Percentiles rank a stretch among this genome's conserved stretches.
Conservation (phyloP, 768 basidiomycete genomes). For the Leccinum sublutescens region DNA sequence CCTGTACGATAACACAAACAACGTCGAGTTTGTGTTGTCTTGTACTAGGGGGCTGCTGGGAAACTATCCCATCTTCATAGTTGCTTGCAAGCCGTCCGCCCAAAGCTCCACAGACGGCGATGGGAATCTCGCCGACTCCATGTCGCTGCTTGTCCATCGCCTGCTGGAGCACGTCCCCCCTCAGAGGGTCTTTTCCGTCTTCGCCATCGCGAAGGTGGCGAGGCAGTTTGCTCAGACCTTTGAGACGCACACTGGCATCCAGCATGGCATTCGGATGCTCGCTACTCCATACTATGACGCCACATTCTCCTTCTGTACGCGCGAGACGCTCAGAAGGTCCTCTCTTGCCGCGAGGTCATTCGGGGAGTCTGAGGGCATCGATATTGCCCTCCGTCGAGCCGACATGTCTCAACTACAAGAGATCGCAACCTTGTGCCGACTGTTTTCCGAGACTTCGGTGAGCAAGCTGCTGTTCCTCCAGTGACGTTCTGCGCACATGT, state of each 20-base stretch:
- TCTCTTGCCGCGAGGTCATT: neutral
- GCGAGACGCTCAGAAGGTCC: constrained; percentile 33
- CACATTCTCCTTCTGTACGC: constrained; percentile 55
- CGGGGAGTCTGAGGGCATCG: constrained; percentile 6
- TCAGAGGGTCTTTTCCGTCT: neutral
- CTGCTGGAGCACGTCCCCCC: neutral
- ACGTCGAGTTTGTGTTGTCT: constrained; percentile 45
- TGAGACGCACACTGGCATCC: constrained; percentile 33
- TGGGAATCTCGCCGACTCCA: neutral
- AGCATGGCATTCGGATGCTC: constrained; percentile 21
- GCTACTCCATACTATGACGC: constrained; percentile 60
- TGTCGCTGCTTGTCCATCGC: neutral
- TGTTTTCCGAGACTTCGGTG: constrained; percentile 62
- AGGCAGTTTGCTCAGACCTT: constrained; percentile 44
- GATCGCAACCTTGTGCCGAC: constrained; percentile 48
- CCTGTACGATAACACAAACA: constrained; percentile 18
- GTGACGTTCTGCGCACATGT: neutral
- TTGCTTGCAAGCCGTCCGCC: neutral
- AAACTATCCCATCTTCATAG: constrained; percentile 52
- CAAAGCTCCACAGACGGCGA: neutral
- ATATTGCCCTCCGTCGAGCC: constrained; percentile 36
- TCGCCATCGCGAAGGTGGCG: constrained; percentile 44
- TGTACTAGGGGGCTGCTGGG: constrained; percentile 55
- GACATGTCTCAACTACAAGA: constrained; percentile 25
- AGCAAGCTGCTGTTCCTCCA: constrained; percentile 18